These are phyloP conservation scores for Apiospora pterosperma DNA, from an alignment of 2,329 filamentous ascomycete genomes.

Conservation along the genomic window DNA sequence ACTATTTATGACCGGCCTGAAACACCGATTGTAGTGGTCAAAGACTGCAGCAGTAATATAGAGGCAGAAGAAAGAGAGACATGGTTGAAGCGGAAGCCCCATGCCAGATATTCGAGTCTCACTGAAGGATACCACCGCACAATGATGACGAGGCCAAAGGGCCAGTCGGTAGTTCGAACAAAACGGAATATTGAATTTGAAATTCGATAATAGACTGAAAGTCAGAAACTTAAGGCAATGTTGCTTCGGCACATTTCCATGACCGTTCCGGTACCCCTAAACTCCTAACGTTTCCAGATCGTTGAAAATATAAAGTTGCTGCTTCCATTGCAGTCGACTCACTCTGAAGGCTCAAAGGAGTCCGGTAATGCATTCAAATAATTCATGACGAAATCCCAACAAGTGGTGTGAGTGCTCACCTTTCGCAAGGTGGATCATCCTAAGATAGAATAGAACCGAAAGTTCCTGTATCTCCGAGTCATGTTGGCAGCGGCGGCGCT, in stretches of 20 bases:
- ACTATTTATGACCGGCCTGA: no score
- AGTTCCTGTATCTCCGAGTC: background rate
- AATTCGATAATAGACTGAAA: background rate
- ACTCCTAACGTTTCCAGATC: background rate
- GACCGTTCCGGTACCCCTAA: background rate
- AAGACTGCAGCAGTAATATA: no score
- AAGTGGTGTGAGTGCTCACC: background rate
- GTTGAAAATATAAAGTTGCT: background rate
- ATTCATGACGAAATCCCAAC: background rate
- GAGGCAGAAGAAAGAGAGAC: no score
- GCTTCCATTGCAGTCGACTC: background rate
- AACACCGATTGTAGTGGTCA: no score
- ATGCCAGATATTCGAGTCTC: no score
- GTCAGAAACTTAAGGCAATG: background rate
- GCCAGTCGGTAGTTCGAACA: background rate
- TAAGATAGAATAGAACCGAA: background rate
- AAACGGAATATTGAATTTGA: background rate
- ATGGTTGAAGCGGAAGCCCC: no score
- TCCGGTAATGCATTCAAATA: background rate
- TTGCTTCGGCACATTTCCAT: background rate
- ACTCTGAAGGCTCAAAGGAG: background rate
- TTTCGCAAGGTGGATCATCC: background rate
- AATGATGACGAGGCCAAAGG: background rate
- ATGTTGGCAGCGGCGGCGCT: background rate
- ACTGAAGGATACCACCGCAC: background rate